Evolutionary conservation across 2,329 filamentous ascomycete genomes (phyloP).

Genomic region (Penicillium crustosum): DNA sequence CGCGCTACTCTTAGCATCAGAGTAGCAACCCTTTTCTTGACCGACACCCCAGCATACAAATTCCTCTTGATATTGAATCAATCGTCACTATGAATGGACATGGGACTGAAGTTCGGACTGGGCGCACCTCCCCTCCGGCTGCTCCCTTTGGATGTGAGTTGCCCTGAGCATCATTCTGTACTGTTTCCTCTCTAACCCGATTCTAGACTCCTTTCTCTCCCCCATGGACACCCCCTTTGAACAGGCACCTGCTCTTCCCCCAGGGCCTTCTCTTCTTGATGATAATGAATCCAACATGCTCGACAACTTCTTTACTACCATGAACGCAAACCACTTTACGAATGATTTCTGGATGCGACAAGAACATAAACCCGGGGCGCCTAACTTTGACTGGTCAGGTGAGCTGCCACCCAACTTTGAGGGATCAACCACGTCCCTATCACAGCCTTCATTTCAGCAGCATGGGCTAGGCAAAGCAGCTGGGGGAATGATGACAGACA

Average conservation of each 20-base stretch:
- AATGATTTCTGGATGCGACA: slow-evolving; percentile 41
- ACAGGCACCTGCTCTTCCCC: slow-evolving; percentile 61
- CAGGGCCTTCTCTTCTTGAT: slow-evolving; percentile 64
- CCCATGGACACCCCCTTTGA: slow-evolving; percentile 40
- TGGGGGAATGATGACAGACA: slow-evolving; percentile 26
- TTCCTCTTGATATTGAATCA: neutral
- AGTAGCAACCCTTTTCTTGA: slow-evolving; percentile 22
- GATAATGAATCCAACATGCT: slow-evolving; percentile 59
- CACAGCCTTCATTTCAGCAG: slow-evolving; percentile 48
- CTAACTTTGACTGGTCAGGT: slow-evolving; percentile 40
- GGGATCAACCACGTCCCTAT: slow-evolving; percentile 64
- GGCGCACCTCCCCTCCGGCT: slow-evolving; percentile 54
- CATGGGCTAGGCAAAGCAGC: slow-evolving; percentile 28
- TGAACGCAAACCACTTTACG: slow-evolving; percentile 41
- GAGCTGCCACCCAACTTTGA: slow-evolving; percentile 65
- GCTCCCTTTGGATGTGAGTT: slow-evolving; percentile 68
- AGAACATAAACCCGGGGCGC: slow-evolving; percentile 30
- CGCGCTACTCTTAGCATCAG: slow-evolving; percentile 25
- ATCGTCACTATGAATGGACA: slow-evolving; percentile 35
- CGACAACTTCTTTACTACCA: slow-evolving; percentile 48
- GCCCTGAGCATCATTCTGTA: neutral
- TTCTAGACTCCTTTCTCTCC: slow-evolving; percentile 36
- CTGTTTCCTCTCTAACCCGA: neutral
- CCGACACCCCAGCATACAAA: slow-evolving; percentile 1
- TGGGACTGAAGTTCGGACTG: slow-evolving; percentile 30